These are phyloP conservation scores for Xylaria sp. DNA, from an alignment of 2,329 filamentous ascomycete genomes.

Conservation along the genomic window DNA sequence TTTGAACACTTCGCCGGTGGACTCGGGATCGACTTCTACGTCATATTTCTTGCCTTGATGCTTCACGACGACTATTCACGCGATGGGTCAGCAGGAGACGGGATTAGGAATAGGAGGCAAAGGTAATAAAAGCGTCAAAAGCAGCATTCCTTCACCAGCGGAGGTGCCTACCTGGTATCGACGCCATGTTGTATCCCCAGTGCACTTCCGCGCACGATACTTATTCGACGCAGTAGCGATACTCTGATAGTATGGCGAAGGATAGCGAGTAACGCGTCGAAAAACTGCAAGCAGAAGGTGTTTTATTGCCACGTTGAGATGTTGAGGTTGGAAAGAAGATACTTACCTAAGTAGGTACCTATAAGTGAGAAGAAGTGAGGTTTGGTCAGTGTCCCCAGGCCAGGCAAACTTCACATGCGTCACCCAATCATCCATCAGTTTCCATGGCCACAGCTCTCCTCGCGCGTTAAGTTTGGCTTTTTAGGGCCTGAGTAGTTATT, in stretches of 20 bases:
- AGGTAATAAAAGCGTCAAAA: neutral
- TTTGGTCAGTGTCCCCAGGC: constrained; percentile 16
- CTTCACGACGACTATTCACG: constrained; percentile 78
- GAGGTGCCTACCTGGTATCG: constrained; percentile 32
- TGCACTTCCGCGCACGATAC: neutral
- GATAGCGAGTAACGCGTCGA: neutral
- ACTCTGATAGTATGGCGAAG: neutral
- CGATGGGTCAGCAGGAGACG: constrained; percentile 31
- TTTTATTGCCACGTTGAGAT: too few relatives aligned
- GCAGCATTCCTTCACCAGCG: neutral
- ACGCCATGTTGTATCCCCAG: constrained; percentile 35
- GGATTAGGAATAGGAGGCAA: neutral
- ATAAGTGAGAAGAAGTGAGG: neutral
- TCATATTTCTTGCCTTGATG: constrained; percentile 96
- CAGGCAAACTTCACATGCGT: constrained; percentile 33
- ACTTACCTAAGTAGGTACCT: too few relatives aligned
- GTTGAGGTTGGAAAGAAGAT: too few relatives aligned
- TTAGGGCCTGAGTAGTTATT: neutral
- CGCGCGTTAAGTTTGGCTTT: neutral
- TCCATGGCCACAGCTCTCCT: constrained; percentile 19
- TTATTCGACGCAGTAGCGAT: neutral
- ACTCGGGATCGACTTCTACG: constrained; percentile 84
- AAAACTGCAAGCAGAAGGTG: too few relatives aligned
- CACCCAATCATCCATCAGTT: constrained; percentile 33
- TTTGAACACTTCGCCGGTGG: constrained; percentile 92